Evolutionary conservation across 306 rosid species (phyloP).

Genomic region (Bauhinia variegata): DNA sequence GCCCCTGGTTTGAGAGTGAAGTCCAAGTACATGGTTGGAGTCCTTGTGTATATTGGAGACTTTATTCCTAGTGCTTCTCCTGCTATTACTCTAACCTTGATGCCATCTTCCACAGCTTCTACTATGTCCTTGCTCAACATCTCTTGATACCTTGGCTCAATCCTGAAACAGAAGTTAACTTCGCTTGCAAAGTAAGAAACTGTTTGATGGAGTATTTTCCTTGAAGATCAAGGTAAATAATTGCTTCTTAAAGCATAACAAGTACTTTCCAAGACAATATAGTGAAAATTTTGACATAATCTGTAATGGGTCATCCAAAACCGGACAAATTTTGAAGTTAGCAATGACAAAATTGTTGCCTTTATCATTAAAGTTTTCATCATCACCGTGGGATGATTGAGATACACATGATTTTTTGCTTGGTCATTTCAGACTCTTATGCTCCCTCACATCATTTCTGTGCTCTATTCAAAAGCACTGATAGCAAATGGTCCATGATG

Average conservation of each 20-base stretch:
- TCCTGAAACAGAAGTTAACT: constrained; percentile 49
- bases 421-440: constrained; percentile 30
- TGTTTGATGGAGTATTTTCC: constrained; percentile 1
- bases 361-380: constrained; percentile 33
- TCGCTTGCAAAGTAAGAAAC: constrained; percentile 24
- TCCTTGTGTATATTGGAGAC: constrained; percentile 84
- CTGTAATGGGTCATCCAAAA: constrained; percentile 11
- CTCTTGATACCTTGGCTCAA: constrained; percentile 94
- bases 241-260: constrained; percentile 7
- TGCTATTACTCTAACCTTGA: constrained; percentile 83
- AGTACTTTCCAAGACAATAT: background rate
- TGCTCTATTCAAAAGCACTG: constrained; percentile 52
- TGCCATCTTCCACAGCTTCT: constrained; percentile 73
- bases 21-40: constrained; percentile 94
- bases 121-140: constrained; percentile 68
- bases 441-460: constrained; percentile 31
- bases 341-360: constrained; percentile 19
- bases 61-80: constrained; percentile 88
- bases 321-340: constrained; percentile 17
- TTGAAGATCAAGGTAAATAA: constrained; percentile 19
- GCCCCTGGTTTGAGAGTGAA: constrained; percentile 82
- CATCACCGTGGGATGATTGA: constrained; percentile 28
- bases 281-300: constrained; percentile 26
- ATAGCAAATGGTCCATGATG: constrained; percentile 47
- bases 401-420: constrained; percentile 24